These are phyloP conservation scores for Haematococcus sp. DNA, from an alignment of 139 green algal species.

Conservation along the genomic window DNA sequence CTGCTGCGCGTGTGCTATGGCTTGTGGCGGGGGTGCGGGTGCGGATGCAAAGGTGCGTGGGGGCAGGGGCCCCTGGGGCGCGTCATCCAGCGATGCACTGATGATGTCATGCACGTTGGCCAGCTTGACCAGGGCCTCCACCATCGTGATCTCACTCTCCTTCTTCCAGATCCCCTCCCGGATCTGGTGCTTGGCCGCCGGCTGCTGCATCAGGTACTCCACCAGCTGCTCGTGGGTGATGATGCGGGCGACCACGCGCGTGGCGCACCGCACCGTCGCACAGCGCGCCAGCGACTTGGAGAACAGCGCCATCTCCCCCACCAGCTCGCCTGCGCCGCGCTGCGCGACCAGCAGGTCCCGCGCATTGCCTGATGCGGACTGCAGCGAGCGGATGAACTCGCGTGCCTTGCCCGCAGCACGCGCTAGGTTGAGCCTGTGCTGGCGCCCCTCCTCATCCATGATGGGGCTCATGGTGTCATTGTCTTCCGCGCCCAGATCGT, in stretches of 20 bases:
- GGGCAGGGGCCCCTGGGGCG: background rate
- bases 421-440: constrained; percentile 33
- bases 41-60: too few species aligned
- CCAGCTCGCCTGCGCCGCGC: constrained; percentile 39
- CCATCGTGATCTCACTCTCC: constrained; percentile 53
- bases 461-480: constrained; percentile 33
- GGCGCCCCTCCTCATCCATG: constrained; percentile 33
- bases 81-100: constrained; percentile 24
- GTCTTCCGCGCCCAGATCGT: constrained; percentile 21
- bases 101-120: constrained; percentile 43
- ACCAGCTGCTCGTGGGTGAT: constrained; percentile 48
- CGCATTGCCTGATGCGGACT: background rate
- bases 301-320: constrained; percentile 56
- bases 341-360: constrained; percentile 35
- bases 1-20: too few species aligned
- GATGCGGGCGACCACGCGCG: constrained; percentile 28
- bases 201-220: constrained; percentile 36
- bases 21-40: too few species aligned
- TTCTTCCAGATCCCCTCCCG: constrained; percentile 47
- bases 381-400: constrained; percentile 33
- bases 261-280: constrained; percentile 39
- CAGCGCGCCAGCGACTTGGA: constrained; percentile 31
- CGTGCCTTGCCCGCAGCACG: constrained; percentile 28
- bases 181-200: constrained; percentile 43
- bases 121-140: constrained; percentile 53